These are phyloP conservation scores for Vaccinium vitisidaea DNA, from an alignment of 148 eudicot species.

Conservation along the genomic window DNA sequence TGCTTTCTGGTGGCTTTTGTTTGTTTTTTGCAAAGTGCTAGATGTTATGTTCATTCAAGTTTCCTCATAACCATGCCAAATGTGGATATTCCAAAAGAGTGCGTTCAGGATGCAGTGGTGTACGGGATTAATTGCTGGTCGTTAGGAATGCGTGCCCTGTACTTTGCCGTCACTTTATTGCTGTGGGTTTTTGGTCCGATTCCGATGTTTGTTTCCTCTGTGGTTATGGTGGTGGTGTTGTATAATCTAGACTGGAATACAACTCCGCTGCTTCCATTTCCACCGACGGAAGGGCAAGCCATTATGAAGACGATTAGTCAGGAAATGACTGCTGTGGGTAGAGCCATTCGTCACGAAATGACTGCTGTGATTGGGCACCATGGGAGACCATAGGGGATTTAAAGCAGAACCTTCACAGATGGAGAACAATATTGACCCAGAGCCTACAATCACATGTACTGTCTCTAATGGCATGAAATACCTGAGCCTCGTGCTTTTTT, in stretches of 20 bases:
- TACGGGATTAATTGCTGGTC: conserved; percentile 42
- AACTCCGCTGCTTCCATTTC: conserved; percentile 44
- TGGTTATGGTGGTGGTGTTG: conserved; percentile 42
- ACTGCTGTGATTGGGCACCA: conserved; percentile 11
- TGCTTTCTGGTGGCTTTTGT: conserved; percentile 60
- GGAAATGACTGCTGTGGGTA: neutral
- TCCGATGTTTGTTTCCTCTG: conserved; percentile 64
- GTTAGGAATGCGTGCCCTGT: conserved; percentile 48
- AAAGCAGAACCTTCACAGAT: neutral
- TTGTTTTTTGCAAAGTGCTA: conserved; percentile 50
- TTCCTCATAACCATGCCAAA: conserved; percentile 69
- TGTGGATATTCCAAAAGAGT: conserved; percentile 29
- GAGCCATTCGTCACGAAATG: neutral
- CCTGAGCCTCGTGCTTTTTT: neutral
- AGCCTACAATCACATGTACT: neutral
- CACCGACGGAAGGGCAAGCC: neutral
- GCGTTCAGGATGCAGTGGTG: conserved; percentile 41
- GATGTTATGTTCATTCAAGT: conserved; percentile 50
- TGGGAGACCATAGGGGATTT: conserved; percentile 3
- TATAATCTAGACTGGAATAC: conserved; percentile 56
- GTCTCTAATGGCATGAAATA: neutral
- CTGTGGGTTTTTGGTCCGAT: conserved; percentile 85
- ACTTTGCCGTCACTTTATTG: conserved; percentile 53
- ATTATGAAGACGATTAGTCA: conserved; percentile 12
- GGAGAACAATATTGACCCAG: neutral